Conservation (phyloP, 2,329 filamentous ascomycete genomes). For the Ascomycota sp. region DNA sequence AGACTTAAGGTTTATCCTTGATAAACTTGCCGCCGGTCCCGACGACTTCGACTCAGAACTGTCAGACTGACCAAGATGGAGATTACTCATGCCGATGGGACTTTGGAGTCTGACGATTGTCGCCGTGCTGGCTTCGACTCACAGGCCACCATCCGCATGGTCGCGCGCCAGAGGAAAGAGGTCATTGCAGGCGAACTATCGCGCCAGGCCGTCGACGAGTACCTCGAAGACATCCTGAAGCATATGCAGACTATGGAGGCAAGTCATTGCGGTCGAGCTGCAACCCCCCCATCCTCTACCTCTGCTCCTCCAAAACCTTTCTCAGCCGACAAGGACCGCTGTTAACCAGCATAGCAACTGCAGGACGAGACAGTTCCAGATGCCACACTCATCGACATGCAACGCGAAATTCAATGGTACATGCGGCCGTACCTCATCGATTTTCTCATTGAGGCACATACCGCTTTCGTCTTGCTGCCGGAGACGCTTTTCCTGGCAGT, state of each 20-base stretch:
- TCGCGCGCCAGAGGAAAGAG: slow-evolving; percentile 68
- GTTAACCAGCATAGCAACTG: too few relatives aligned
- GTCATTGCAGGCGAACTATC: slow-evolving; percentile 80
- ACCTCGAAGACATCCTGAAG: slow-evolving; percentile 80
- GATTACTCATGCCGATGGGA: slow-evolving; percentile 20
- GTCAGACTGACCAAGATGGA: too few relatives aligned
- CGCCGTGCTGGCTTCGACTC: slow-evolving; percentile 38
- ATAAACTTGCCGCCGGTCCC: slow-evolving; percentile 3
- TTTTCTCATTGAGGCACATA: slow-evolving; percentile 92
- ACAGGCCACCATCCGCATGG: slow-evolving; percentile 56
- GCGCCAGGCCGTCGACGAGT: slow-evolving; percentile 66
- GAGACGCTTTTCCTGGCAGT: slow-evolving; percentile 92
- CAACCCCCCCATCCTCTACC: too few relatives aligned
- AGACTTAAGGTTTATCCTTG: too few relatives aligned
- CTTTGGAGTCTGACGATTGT: slow-evolving; percentile 33
- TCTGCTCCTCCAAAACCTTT: too few relatives aligned
- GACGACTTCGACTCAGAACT: slow-evolving; percentile 1
- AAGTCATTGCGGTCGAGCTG: too few relatives aligned
- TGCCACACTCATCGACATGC: slow-evolving; percentile 94
- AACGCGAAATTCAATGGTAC: slow-evolving; percentile 98
- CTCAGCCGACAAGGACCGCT: too few relatives aligned
- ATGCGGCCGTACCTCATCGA: slow-evolving; percentile 97
- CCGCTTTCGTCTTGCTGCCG: slow-evolving; percentile 79
- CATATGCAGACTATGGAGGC: slow-evolving; percentile 95
- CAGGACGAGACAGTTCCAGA: slow-evolving; percentile 76